phyloP scores from a whole-genome alignment of 371 early-diverging fungal genomes.

The Zopfochytrium polystomum region DNA sequence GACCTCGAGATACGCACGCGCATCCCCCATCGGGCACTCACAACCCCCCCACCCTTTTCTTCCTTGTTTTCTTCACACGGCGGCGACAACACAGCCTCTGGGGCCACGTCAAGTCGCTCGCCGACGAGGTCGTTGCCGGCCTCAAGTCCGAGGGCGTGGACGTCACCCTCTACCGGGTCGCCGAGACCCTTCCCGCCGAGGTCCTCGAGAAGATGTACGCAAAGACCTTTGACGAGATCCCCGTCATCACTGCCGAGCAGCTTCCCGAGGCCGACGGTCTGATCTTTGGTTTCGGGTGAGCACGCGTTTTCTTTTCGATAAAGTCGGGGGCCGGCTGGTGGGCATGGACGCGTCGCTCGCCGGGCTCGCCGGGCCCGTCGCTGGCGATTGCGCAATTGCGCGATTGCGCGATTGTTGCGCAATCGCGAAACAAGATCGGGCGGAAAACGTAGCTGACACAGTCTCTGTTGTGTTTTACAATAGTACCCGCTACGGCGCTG shows the following conservation, averaged over 20 bases:
- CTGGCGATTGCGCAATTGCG: background rate
- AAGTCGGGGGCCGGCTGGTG: too few relatives aligned
- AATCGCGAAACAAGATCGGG: background rate
- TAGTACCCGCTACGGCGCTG: slow-evolving; percentile 66
- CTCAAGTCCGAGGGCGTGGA: slow-evolving; percentile 63
- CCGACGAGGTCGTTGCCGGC: slow-evolving; percentile 59
- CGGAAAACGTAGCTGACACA: background rate
- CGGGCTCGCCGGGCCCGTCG: too few relatives aligned
- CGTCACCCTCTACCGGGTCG: slow-evolving; percentile 72
- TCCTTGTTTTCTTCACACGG: background rate
- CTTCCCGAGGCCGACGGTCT: slow-evolving; percentile 71
- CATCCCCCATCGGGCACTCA: background rate
- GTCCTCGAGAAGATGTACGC: slow-evolving; percentile 73
- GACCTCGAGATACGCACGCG: background rate
- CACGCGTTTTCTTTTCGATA: background rate
- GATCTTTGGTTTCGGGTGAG: slow-evolving; percentile 70
- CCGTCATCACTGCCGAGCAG: slow-evolving; percentile 55
- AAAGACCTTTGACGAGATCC: slow-evolving; percentile 56
- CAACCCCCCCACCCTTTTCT: background rate
- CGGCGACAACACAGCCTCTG: slow-evolving; percentile 60
- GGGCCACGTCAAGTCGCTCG: slow-evolving; percentile 72
- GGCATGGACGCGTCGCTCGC: too few relatives aligned
- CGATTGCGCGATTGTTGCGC: background rate
- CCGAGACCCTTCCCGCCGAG: slow-evolving; percentile 49
- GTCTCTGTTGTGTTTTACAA: background rate